A percentile compares a stretch with the other conserved stretches of the same genome.
Evolutionary conservation across 805 yeast genomes (phyloP).

Genomic region (Dipodascopsis tothii): DNA sequence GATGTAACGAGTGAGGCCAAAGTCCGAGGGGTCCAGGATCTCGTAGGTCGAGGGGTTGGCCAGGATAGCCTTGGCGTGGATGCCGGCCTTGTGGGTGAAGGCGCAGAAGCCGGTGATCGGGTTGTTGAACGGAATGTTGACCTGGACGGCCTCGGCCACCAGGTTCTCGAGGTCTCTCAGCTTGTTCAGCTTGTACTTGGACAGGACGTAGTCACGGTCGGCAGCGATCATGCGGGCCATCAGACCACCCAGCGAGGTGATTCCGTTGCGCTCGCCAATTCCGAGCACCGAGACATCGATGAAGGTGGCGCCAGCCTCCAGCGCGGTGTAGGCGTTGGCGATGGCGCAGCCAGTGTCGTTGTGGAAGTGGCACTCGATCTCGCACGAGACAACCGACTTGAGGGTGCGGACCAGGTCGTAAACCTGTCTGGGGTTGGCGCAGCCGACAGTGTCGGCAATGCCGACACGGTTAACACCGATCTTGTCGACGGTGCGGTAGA

Average conservation of each 20-base stretch:
- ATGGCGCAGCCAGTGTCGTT: conserved; percentile 98
- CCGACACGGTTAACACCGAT: conserved; percentile 98
- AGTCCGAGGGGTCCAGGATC: conserved; percentile 87
- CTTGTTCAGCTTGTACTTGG: conserved; percentile 92
- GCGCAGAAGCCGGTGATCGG: conserved; percentile 99
- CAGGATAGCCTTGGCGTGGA: conserved; percentile 95
- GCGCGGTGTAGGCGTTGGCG: conserved; percentile 95
- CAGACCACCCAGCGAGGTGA: conserved; percentile 92
- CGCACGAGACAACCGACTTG: conserved; percentile 89
- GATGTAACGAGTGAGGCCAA: conserved; percentile 91
- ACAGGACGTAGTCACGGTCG: conserved; percentile 87
- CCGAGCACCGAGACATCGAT: conserved; percentile 95
- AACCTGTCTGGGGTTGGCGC: conserved; percentile 98
- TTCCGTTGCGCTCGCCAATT: conserved; percentile 98
- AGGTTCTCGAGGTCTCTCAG: conserved; percentile 90
- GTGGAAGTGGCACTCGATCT: conserved; percentile 97
- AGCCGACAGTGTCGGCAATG: conserved; percentile 97
- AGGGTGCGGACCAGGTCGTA: conserved; percentile 92
- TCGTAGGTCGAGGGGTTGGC: conserved; percentile 99
- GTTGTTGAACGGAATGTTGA: conserved; percentile 94
- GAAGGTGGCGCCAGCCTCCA: conserved; percentile 93
- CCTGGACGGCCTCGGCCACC: conserved; percentile 96
- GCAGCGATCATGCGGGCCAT: conserved; percentile 99
- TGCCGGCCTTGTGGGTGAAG: conserved; percentile 98
- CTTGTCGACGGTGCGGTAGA: conserved; percentile 92